Evolutionary conservation across 352 stramenopile species (phyloP).

Genomic region (Pythium sukuiense): DNA sequence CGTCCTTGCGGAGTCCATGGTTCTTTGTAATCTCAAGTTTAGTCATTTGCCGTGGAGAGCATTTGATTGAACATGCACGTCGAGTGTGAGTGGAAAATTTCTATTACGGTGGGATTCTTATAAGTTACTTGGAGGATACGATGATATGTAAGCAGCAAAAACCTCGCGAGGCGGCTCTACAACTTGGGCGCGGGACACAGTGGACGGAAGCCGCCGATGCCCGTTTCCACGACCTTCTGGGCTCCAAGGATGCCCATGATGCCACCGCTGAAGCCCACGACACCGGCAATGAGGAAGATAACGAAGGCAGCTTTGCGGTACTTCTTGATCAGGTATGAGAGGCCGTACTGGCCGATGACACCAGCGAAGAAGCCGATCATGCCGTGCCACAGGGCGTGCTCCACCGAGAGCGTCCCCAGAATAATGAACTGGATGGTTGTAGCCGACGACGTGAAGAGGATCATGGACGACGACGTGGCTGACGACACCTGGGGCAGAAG

Average conservation of each 20-base stretch:
- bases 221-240: conserved; percentile 53
- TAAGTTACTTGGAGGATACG: conserved; percentile 10
- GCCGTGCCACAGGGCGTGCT: conserved; percentile 92
- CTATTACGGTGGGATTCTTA: neutral
- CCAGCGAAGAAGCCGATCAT: conserved; percentile 91
- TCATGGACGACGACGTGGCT: conserved; percentile 91
- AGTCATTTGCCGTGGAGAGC: too few species aligned
- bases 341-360: conserved; percentile 88
- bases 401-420: conserved; percentile 88
- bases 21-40: too few species aligned
- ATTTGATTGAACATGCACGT: neutral
- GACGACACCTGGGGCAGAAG: conserved; percentile 85
- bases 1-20: too few species aligned
- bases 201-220: conserved; percentile 71
- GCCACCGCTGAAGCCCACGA: conserved; percentile 67
- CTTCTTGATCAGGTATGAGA: conserved; percentile 92
- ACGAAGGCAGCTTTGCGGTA: conserved; percentile 84
- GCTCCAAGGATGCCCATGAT: conserved; percentile 77
- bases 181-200: conserved; percentile 38
- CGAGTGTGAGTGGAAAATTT: neutral
- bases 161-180: conserved; percentile 3
- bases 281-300: conserved; percentile 69
- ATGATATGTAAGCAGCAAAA: neutral
- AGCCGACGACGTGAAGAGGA: conserved; percentile 93
- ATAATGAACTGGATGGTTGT: conserved; percentile 96